These are phyloP conservation scores for Inosperma sp. DNA, from an alignment of 768 basidiomycete species.

Conservation along the genomic window DNA sequence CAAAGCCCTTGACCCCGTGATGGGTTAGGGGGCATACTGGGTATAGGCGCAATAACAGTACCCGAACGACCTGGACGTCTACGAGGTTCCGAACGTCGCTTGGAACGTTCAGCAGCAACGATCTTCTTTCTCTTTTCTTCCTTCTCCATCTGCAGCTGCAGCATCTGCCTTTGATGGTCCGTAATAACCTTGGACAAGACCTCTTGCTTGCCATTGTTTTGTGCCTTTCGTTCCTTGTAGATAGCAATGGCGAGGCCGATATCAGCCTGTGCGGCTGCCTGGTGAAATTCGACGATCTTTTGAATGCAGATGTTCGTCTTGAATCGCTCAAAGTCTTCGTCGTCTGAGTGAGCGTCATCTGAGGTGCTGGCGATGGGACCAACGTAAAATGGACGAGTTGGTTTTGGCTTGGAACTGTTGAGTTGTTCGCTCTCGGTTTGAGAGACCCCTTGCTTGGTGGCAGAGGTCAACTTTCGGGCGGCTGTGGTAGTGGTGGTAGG, in stretches of 20 bases:
- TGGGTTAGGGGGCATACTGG: conserved; percentile 17
- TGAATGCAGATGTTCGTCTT: conserved; percentile 43
- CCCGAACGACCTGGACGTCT: conserved; percentile 10
- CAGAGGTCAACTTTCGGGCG: conserved; percentile 8
- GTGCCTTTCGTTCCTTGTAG: conserved; percentile 33
- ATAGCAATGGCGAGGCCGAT: conserved; percentile 38
- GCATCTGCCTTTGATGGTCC: conserved; percentile 38
- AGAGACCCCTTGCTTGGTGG: conserved; percentile 8
- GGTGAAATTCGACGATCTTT: conserved; percentile 51
- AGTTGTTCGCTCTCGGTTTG: background rate
- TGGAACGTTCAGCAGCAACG: conserved; percentile 37
- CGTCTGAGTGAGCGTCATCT: conserved; percentile 31
- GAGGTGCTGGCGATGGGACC: conserved; percentile 33
- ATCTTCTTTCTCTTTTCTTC: conserved; percentile 45
- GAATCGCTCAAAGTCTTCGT: conserved; percentile 38
- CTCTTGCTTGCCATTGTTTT: conserved; percentile 25
- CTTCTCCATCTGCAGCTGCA: conserved; percentile 41
- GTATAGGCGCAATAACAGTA: conserved; percentile 19
- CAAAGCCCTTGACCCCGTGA: conserved; percentile 17
- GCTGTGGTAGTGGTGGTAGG: too few species aligned
- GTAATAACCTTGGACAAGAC: conserved; percentile 30
- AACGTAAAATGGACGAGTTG: conserved; percentile 30
- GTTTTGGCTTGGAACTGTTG: conserved; percentile 14
- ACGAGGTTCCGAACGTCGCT: conserved; percentile 27
- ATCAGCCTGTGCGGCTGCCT: conserved; percentile 40